Evolutionary conservation across 2,329 filamentous ascomycete species (phyloP).

Genomic region (Claviceps digitariae): DNA sequence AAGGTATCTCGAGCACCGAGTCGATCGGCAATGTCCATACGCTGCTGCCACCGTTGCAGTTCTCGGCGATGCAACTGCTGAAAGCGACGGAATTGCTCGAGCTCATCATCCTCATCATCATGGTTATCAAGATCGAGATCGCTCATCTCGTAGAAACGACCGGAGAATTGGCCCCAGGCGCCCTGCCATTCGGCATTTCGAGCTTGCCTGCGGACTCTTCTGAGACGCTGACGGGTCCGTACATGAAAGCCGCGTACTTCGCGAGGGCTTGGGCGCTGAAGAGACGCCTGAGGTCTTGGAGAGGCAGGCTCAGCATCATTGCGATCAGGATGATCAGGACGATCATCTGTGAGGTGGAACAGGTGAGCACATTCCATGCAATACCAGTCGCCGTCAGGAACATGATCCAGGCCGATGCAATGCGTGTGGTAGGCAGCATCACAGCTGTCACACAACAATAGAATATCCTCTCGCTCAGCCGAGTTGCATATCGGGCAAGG

Average conservation of each 20-base stretch:
- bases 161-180: constrained; percentile 58
- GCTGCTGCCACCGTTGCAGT: constrained; percentile 66
- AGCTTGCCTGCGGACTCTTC: constrained; percentile 43
- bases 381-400: constrained; percentile 75
- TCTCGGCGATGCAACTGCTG: constrained; percentile 44
- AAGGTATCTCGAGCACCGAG: constrained; percentile 66
- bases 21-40: constrained; percentile 67
- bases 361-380: constrained; percentile 66
- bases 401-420: constrained; percentile 68
- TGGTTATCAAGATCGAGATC: constrained; percentile 28
- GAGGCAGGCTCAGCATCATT: constrained; percentile 22
- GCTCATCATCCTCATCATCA: constrained; percentile 56
- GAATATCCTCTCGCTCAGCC: constrained; percentile 66
- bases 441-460: constrained; percentile 85
- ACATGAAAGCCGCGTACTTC: constrained; percentile 23
- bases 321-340: constrained; percentile 13
- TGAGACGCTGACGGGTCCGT: constrained; percentile 44
- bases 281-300: constrained; percentile 14
- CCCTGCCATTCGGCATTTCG: constrained; percentile 80
- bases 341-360: constrained; percentile 23
- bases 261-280: constrained; percentile 19
- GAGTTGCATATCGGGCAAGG: constrained; percentile 78
- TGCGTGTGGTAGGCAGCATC: constrained; percentile 83
- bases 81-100: constrained; percentile 39
- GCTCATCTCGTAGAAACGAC: constrained; percentile 45